Base-by-base conservation (phyloP, 768 basidiomycete species). In the Tremella mesenterica region DNA sequence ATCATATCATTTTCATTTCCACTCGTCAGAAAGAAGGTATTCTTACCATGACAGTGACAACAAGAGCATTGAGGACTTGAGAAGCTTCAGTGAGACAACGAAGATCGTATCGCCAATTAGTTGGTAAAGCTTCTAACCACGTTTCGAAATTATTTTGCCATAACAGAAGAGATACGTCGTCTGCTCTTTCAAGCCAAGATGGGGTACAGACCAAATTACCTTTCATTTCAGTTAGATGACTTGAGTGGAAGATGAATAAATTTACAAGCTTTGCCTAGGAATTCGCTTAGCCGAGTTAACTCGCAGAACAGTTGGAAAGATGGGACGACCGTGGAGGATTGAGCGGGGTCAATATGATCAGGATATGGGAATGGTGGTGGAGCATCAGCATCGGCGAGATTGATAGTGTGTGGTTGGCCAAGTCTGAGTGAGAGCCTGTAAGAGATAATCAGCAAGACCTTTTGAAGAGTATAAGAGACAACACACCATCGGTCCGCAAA, bases 401-500 rank as follows among this genome's bases (percentile, higher is more conserved):
- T 55, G 14, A 60, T 54, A 5, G 48, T 45, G 31, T 50, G 44
- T 3, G 44, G 30, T 27, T 51, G 47, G 20, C 59, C 59, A 12
- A 25, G 52, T 7, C 55, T 54, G 10, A 60, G 23, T 3, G 59
- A 49, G 6, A 46, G 48, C 59, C 59, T 60, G 30, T 3, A n/a
- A 10, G 16, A 2, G 34, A 43, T 13, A 41, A 23, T 41, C 14
- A 5, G n/a, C 38, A 23, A 23, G 3, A 26, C 38, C 38, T 18
- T n/a, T 5, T 5, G n/a, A 41, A 4, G n/a, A 16, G n/a, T 16
- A 4, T 14, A 16, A 16, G 38, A 2, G 4, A 4, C 21, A n/a
- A 52, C 59, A 23, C 28, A 61, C 60, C 60, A 61, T 30, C 53
- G 49, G 44, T 61, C 60, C 29, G 44, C 56, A 48, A 33, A 20